phyloP scores from a whole-genome alignment of 108 stramenopile genomes.

The Seminavis robusta region DNA sequence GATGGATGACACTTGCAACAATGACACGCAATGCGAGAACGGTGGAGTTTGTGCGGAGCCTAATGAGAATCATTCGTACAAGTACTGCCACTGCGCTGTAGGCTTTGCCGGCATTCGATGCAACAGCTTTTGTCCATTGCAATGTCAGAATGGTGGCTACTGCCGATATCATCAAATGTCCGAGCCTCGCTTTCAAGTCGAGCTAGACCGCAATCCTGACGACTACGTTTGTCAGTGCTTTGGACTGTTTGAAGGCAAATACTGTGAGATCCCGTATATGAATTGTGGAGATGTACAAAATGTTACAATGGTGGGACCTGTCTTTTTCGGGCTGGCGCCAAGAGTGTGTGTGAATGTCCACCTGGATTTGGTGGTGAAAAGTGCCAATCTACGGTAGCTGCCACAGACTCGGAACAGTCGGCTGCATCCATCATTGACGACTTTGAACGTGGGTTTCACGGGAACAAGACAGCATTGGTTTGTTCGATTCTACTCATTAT shows the following conservation, averaged over 20 bases:
- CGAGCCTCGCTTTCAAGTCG: background rate
- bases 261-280: constrained; percentile 22
- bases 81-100: constrained; percentile 9
- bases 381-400: constrained; percentile 6
- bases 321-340: background rate
- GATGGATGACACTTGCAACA: constrained; percentile 11
- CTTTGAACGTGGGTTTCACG: background rate
- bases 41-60: constrained; percentile 16
- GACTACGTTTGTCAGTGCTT: constrained; percentile 20
- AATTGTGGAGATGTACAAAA: constrained; percentile 9
- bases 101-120: constrained; percentile 21
- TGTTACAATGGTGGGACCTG: constrained; percentile 27
- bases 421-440: no score
- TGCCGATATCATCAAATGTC: constrained; percentile 1
- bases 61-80: background rate
- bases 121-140: constrained; percentile 16
- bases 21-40: constrained; percentile 23
- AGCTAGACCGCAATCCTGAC: background rate
- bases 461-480: background rate
- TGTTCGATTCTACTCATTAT: no score
- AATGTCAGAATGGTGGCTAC: constrained; percentile 22
- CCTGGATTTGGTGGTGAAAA: constrained; percentile 10
- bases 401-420: background rate
- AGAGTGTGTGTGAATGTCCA: constrained; percentile 13
- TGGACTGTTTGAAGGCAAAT: constrained; percentile 13